A percentile compares a stretch with the other conserved stretches of the same genome.
These are phyloP conservation scores for Kwoniella shandongensis DNA, from an alignment of 768 basidiomycete species.

Conservation along the genomic window DNA sequence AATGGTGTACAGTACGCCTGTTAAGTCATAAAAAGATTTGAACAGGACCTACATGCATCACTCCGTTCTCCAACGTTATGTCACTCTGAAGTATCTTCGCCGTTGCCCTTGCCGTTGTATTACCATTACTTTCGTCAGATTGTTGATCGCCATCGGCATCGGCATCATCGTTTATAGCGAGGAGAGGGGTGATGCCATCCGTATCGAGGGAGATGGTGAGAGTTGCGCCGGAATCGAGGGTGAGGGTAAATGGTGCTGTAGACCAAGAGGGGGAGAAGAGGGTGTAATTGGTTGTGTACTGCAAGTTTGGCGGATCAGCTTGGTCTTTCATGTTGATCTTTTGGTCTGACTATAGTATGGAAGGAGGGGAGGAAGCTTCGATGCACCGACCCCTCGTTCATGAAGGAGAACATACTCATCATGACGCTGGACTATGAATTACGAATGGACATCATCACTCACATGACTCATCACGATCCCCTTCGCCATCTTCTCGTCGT, in stretches of 20 bases:
- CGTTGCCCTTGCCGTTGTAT: neutral
- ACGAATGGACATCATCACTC: constrained; percentile 3
- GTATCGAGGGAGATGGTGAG: constrained; percentile 19
- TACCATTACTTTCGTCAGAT: too few species aligned
- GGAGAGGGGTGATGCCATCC: constrained; percentile 20
- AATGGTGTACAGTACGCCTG: too few species aligned
- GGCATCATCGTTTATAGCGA: neutral
- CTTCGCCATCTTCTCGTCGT: constrained; percentile 1
- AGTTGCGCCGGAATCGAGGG: constrained; percentile 22
- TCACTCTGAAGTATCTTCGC: constrained; percentile 37
- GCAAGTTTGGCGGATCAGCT: neutral
- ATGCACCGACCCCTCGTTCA: neutral
- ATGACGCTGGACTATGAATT: neutral
- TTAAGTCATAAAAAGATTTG: too few species aligned
- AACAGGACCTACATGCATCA: constrained; percentile 43
- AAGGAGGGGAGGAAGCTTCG: neutral
- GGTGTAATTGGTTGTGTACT: constrained; percentile 39
- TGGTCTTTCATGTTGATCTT: neutral
- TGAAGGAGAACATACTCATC: neutral
- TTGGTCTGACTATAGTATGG: too few species aligned
- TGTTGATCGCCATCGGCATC: too few species aligned
- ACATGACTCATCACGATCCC: constrained; percentile 37
- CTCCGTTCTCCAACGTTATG: constrained; percentile 41
- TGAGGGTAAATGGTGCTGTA: constrained; percentile 9
- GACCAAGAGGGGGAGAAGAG: constrained; percentile 36